Base-by-base conservation (phyloP, 352 stramenopile genomes). In the Pythium apleroticum region DNA sequence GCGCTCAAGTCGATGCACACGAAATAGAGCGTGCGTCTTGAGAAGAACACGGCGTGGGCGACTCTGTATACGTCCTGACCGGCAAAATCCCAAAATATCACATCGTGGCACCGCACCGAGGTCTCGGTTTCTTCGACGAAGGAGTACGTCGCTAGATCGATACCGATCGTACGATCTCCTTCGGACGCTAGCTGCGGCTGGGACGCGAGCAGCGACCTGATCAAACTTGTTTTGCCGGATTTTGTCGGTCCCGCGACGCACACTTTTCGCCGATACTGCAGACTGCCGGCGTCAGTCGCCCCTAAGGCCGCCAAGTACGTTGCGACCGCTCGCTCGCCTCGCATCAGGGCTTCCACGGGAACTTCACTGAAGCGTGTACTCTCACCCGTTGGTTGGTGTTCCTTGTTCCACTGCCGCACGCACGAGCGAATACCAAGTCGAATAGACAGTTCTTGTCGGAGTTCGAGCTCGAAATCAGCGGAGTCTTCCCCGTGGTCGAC, bases 311-410 rank as follows among this genome's bases (percentile, higher is more conserved):
- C 15, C n/a, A 67, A 59, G 33, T 71, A 74, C 1, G 57, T 60
- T 15, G 20, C 33, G 14, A 71, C 68, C 37, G 56, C 57, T 52
- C 17, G 15, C 28, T 55, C 28, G 10, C 46, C 45, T 4, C 57
- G 57, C 24, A 31, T 22, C 41, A 69, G 71, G 39, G 76, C 60
- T 10, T 72, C 65, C 14, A 61, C 15, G 5, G 55, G 41, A 12
- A 53, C 39, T 7, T 61, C 25, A 22, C 25, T 52, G 15, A 22
- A 43, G 19, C 27, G 5, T 8, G 19, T 20, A 8, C 20, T 17
- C n/a, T 61, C 27, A 17, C 35, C 20, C 25, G 25, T 8, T 9
- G 19, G 15, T 6, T 28, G 27, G 14, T 31, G 9, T 12, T 61
- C 55, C 15, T 20, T n/a, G 37, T 10, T 31, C 56, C 56, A 63